Base-by-base conservation (phyloP, 345 rosid species). In the Nasturtium officinale region DNA sequence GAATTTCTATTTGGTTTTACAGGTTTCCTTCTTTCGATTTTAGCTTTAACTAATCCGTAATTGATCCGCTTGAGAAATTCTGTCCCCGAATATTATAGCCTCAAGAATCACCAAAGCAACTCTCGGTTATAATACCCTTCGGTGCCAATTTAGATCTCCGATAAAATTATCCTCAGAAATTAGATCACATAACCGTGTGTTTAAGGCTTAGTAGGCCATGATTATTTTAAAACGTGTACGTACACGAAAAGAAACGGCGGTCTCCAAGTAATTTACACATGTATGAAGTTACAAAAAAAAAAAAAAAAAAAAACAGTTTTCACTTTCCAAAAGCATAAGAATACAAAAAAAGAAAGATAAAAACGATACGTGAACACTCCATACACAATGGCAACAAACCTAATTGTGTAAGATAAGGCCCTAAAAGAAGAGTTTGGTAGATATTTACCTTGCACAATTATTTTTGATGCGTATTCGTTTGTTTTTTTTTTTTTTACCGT, bases 401-500 rank as follows among this genome's bases (percentile, higher is more conserved):
- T 68, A 42, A 43, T 16, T 11, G 7, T 53, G 52, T 5, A 67
- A 54, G 51, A 25, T 43, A 55, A 48, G 45, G 7, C 3, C 10
- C 8, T 1, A 38, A 65, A 67, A 2, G 20, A 73, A 10, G 40
- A 40, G 55, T 60, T 67, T 13, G 30, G 32, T 6, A 64, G 33
- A 29, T 16, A 45, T 21, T 30, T 21, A 48, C 72, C 45, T 13
- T 45, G 53, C 74, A 69, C 28, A 53, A 42, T 59, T 53, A 61
- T 32, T 9, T 40, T 60, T 16, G n/a, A n/a, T 52, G 48, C 2
- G 26, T 62, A 40, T 47, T 58, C 12, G 0, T 26, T 30, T 57
- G 50, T 26, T 26, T 26, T 38, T 61, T 26, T 26, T 26, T 38
- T 61, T 5, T 63, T 82, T 84, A 90, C 28, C 98, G 84, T 76